Evolutionary conservation across 192 early-diverging fungal genomes (phyloP), one percentile per base, ranked within the genome.

Genomic region (Diversispora epigaea): DNA sequence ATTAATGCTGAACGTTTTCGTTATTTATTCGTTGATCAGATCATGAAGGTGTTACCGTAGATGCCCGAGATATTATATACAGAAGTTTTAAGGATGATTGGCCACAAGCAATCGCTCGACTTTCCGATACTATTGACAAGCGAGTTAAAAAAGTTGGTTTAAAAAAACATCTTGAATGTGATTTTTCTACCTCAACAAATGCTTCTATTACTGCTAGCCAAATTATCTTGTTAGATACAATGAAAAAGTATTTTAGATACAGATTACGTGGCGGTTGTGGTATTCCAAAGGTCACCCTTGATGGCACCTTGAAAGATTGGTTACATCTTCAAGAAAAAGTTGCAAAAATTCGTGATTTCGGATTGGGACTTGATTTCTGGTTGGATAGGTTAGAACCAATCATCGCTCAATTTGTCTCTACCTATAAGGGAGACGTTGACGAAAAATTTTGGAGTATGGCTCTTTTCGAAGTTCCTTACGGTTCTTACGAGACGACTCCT

Each of bases 161-260:
- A 32, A 32, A 32, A 32, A 32, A 32, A 32, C 25, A 32, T 32
- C 25, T 32, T 32, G 25, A 32, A 32, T 32, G 25, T 32, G 2
- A 32, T 32, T 32, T 32, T 32, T 32, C 25, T 32, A 32, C 25
- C 25, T 32, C 25, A 32, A 32, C 25, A 2, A 32, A 32, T 32
- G 25, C 25, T 1, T 32, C 25, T 32, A 32, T 32, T 32, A 32
- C 25, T 32, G 25, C 25, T 32, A 32, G 25, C 25, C 0, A 32
- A 32, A 32, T 32, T 32, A 32, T 32, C 25, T 32, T 32, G 2
- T 32, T 32, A 32, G 25, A 32, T 1, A 2, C 72, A 11, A 46
- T 74, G 45, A 74, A 74, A 58, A 54, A 74, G 14, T 62, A 61
- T 50, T 74, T 74, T 32, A 43, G 8, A 3, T 62, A 62, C 41